Percentiles rank a stretch among this genome's conserved stretches.
Evolutionary conservation across 2,329 filamentous ascomycete genomes (phyloP).

Genomic region (Talaromyces sp.): DNA sequence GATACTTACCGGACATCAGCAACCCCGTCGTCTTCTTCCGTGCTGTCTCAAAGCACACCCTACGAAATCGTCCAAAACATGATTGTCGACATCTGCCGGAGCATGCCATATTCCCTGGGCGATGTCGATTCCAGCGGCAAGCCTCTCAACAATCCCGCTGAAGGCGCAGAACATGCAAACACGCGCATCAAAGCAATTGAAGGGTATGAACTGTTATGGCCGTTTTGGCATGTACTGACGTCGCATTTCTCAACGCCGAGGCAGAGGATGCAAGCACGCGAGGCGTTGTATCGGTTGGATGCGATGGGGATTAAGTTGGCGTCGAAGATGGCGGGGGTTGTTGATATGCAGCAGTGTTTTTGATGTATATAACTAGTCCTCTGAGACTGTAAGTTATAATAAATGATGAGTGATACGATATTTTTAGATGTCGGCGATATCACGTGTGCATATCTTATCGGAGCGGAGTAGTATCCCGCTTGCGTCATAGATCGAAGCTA

Average conservation of each 20-base stretch:
- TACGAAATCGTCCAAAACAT: constrained; percentile 27
- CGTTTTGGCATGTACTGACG: constrained; percentile 33
- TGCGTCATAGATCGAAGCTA: background rate
- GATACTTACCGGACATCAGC: background rate
- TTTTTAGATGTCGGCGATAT: too few relatives aligned
- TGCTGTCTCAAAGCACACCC: constrained; percentile 11
- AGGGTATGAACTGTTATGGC: constrained; percentile 32
- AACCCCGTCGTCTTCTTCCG: background rate
- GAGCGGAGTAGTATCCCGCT: background rate
- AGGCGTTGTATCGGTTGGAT: constrained; percentile 26
- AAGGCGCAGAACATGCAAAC: constrained; percentile 4
- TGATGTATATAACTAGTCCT: too few relatives aligned
- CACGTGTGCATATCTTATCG: background rate
- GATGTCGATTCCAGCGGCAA: constrained; percentile 31
- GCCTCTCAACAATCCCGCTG: background rate
- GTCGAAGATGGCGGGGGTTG: constrained; percentile 22
- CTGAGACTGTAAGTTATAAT: too few relatives aligned
- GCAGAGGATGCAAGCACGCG: constrained; percentile 27
- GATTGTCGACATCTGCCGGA: constrained; percentile 32
- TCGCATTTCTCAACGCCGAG: constrained; percentile 29
- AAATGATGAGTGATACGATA: too few relatives aligned
- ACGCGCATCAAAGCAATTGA: constrained; percentile 27
- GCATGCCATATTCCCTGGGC: constrained; percentile 30
- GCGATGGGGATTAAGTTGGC: constrained; percentile 33
- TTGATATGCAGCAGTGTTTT: background rate